These are phyloP conservation scores for Salix exigua DNA, from an alignment of 345 rosid genomes.

Conservation along the genomic window DNA sequence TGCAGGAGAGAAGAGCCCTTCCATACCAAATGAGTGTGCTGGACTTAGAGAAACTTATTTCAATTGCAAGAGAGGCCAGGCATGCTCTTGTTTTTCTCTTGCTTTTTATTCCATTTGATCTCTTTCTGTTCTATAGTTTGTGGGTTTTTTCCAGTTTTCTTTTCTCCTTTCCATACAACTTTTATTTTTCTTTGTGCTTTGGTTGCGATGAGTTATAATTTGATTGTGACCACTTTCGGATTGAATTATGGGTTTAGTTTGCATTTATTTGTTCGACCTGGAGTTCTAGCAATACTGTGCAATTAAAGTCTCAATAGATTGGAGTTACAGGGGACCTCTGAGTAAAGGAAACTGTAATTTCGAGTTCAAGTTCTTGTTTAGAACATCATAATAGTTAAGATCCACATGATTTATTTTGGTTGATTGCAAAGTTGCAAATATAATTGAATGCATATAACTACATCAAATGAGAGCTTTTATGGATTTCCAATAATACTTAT, in stretches of 20 bases:
- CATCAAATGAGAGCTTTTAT: not conserved
- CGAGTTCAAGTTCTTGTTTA: not conserved
- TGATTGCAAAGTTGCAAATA: not conserved
- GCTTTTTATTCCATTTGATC: not conserved
- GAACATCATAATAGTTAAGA: not conserved
- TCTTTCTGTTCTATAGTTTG: not conserved
- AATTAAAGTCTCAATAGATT: not conserved
- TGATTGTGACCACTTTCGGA: not conserved
- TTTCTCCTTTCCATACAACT: not conserved
- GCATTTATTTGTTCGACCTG: not conserved
- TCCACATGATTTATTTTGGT: not conserved
- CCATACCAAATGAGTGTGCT: slow-evolving; percentile 78
- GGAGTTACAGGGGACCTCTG: not conserved
- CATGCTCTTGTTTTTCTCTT: not conserved
- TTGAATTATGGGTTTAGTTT: not conserved
- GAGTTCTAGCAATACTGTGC: not conserved
- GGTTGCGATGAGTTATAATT: not conserved
- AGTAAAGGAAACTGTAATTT: not conserved
- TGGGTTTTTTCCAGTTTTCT: not conserved
- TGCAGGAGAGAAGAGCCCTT: slow-evolving; percentile 80
- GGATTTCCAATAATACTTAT: not conserved
- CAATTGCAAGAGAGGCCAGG: slow-evolving; percentile 99
- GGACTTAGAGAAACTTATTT: slow-evolving; percentile 94
- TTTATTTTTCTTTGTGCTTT: not conserved
- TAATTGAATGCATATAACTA: not conserved